Conservation (phyloP, 495 filamentous ascomycete species). For the Penicillium alfredii region DNA sequence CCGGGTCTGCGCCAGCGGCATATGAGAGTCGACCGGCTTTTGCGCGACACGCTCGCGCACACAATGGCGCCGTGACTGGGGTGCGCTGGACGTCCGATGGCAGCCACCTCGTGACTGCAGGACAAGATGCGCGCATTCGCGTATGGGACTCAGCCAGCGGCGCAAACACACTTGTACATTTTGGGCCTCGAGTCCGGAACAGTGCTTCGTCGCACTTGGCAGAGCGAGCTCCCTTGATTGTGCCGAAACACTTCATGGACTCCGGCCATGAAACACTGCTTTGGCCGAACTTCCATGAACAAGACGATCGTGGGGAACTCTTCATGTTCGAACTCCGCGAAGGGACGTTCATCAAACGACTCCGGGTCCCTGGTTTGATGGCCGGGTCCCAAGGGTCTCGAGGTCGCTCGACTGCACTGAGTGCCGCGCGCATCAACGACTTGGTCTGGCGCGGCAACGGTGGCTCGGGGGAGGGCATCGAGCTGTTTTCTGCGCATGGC, state of each 20-base stretch:
- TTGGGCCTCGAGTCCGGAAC: slow-evolving; percentile 73
- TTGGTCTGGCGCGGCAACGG: slow-evolving; percentile 63
- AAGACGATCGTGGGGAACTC: slow-evolving; percentile 56
- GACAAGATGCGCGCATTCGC: slow-evolving; percentile 73
- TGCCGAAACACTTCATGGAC: slow-evolving; percentile 46
- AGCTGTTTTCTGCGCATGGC: slow-evolving; percentile 49
- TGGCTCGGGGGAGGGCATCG: slow-evolving; percentile 39
- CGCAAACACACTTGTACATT: slow-evolving; percentile 76
- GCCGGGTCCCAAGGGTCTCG: slow-evolving; percentile 28
- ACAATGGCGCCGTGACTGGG: slow-evolving; percentile 73
- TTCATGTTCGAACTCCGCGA: slow-evolving; percentile 69
- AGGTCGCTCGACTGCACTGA: slow-evolving; percentile 31
- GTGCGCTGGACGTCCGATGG: slow-evolving; percentile 79
- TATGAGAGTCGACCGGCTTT: slow-evolving; percentile 40
- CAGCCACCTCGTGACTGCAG: slow-evolving; percentile 63
- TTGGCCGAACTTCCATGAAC: slow-evolving; percentile 63
- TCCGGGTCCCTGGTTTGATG: slow-evolving; percentile 55
- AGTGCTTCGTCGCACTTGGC: slow-evolving; percentile 49
- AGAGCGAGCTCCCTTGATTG: slow-evolving; percentile 54
- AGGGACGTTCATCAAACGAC: slow-evolving; percentile 62
- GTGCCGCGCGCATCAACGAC: slow-evolving; percentile 56
- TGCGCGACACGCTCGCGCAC: slow-evolving; percentile 53
- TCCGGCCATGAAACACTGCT: slow-evolving; percentile 58
- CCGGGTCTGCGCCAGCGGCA: slow-evolving; percentile 15
- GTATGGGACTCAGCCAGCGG: slow-evolving; percentile 78